Percentiles rank a stretch among this genome's conserved stretches.
phyloP scores from a whole-genome alignment of 225 moss, liverwort and hornwort genomes.

The Sphagnum contortum region DNA sequence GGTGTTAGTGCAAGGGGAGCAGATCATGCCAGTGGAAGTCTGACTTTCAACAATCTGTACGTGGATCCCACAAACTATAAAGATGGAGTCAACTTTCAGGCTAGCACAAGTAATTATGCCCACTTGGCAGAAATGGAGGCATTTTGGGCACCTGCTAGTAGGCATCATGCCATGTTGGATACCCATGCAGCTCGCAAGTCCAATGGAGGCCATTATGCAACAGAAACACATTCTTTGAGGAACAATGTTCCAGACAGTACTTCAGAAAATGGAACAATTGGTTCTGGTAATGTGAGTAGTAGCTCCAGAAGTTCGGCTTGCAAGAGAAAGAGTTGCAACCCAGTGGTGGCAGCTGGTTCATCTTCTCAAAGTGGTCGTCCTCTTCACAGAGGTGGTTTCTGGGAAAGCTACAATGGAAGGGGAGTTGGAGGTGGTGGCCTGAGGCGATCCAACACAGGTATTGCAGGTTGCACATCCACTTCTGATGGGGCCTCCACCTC shows the following conservation, averaged over 20 bases:
- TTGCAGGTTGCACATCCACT: constrained; percentile 40
- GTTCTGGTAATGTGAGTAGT: constrained; percentile 42
- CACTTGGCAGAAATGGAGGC: constrained; percentile 12
- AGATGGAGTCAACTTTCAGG: constrained; percentile 28
- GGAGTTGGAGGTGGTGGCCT: constrained; percentile 27
- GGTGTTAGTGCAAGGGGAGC: constrained; percentile 38
- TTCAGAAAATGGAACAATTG: constrained; percentile 21
- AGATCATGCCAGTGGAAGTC: constrained; percentile 27
- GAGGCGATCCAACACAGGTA: constrained; percentile 41
- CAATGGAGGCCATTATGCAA: constrained; percentile 29
- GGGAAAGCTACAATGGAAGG: constrained; percentile 37
- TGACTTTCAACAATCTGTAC: constrained; percentile 36
- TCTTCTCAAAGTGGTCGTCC: constrained; percentile 52
- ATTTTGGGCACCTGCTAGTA: constrained; percentile 32
- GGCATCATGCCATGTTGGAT: constrained; percentile 26
- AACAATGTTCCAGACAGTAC: constrained; percentile 15
- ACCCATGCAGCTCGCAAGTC: constrained; percentile 34
- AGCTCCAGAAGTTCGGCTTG: constrained; percentile 69
- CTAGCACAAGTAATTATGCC: constrained; percentile 10
- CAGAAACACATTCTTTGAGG: constrained; percentile 39
- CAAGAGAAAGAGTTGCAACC: constrained; percentile 78
- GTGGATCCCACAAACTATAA: constrained; percentile 31
- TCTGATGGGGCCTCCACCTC: constrained; percentile 51
- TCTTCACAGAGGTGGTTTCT: constrained; percentile 44
- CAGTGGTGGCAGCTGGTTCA: constrained; percentile 42